Percentiles rank a stretch among this genome's conserved stretches.
Conservation (phyloP, 371 early-diverging fungal genomes). For the Mucor circinelloides region DNA sequence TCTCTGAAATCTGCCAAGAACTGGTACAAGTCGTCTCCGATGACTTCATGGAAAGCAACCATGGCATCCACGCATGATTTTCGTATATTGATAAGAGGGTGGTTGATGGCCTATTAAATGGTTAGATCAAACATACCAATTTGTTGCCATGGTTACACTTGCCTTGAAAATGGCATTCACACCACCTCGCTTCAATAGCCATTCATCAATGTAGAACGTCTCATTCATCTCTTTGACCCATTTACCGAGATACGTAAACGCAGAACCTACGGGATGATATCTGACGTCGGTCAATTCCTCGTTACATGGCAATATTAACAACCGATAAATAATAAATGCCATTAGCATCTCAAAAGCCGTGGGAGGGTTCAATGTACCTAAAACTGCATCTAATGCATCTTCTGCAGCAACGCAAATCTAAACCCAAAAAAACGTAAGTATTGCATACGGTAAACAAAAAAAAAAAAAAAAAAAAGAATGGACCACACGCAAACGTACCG, state of each 20-base stretch:
- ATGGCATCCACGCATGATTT: constrained; percentile 54
- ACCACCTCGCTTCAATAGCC: constrained; percentile 40
- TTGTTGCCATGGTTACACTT: neutral
- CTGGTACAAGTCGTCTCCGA: constrained; percentile 44
- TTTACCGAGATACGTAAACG: constrained; percentile 51
- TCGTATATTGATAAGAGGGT: constrained; percentile 43
- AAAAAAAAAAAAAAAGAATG: neutral
- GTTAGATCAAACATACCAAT: neutral
- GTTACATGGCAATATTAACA: constrained; percentile 25
- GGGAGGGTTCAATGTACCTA: constrained; percentile 38
- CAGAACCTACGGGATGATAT: constrained; percentile 49
- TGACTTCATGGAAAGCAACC: constrained; percentile 48
- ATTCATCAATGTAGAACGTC: constrained; percentile 43
- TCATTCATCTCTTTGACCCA: constrained; percentile 44
- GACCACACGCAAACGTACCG: constrained; percentile 22
- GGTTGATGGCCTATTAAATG: constrained; percentile 40
- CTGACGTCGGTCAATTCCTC: constrained; percentile 22
- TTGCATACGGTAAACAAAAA: neutral
- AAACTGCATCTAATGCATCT: constrained; percentile 49
- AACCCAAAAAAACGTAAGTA: neutral
- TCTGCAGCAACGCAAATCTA: constrained; percentile 52
- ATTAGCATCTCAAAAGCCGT: constrained; percentile 50
- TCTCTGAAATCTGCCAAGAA: constrained; percentile 45
- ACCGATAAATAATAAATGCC: constrained; percentile 40
- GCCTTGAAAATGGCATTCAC: constrained; percentile 47